Evolutionary conservation across 148 eudicot genomes (phyloP).

Genomic region (Rhododendron griersonianum): DNA sequence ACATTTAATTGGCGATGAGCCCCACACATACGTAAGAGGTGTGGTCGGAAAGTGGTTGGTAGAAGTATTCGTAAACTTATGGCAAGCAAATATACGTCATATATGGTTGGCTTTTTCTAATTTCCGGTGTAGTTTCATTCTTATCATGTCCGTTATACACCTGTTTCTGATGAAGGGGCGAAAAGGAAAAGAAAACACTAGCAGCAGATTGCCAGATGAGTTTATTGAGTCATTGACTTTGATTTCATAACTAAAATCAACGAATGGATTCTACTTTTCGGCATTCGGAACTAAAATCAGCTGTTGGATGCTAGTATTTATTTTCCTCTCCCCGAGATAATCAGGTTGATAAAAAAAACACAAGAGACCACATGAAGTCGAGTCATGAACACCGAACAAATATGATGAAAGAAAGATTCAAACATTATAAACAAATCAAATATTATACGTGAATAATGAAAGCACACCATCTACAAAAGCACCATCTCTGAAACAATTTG

Average conservation of each 20-base stretch:
- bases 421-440: constrained; percentile 2
- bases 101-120: neutral
- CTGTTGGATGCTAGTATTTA: neutral
- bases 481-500: constrained; percentile 6
- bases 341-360: neutral
- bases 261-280: neutral
- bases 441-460: neutral
- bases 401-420: neutral
- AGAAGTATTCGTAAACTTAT: too few relatives aligned
- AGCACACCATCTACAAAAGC: neutral
- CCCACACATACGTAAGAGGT: too few relatives aligned
- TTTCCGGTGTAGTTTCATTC: neutral
- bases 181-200: neutral
- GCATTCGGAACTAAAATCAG: neutral
- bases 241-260: neutral
- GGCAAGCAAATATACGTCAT: neutral
- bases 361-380: neutral
- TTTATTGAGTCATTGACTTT: neutral
- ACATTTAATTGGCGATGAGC: neutral
- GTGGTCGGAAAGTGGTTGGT: too few relatives aligned
- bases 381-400: neutral
- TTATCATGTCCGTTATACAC: neutral
- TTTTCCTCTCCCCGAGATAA: neutral
- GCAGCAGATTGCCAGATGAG: neutral
- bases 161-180: neutral